Evolutionary conservation across 2,329 filamentous ascomycete genomes (phyloP).

Genomic region (Monosporascus cannonballus): DNA sequence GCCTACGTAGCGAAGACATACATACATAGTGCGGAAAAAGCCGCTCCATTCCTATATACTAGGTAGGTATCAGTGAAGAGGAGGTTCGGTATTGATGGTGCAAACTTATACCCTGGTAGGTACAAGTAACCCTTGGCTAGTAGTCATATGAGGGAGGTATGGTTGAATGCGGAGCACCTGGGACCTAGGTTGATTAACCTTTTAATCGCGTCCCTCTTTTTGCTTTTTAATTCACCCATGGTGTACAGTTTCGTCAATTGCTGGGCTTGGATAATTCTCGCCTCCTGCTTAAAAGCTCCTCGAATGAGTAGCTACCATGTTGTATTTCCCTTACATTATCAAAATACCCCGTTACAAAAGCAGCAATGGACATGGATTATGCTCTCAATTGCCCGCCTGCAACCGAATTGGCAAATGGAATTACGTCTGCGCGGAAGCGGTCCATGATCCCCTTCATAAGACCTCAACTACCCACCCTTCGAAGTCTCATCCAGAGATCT

Average conservation of each 20-base stretch:
- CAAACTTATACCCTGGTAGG: too few species aligned
- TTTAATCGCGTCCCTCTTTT: background rate
- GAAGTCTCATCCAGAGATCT: constrained; percentile 1
- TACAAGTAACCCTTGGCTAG: too few species aligned
- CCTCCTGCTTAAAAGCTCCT: background rate
- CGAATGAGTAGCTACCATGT: background rate
- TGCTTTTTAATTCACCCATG: background rate
- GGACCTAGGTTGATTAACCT: too few species aligned
- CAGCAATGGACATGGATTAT: background rate
- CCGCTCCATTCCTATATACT: too few species aligned
- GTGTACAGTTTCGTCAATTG: background rate
- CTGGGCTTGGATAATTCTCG: background rate
- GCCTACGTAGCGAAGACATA: too few species aligned
- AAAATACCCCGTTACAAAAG: background rate
- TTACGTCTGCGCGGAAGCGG: background rate
- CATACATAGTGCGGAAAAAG: too few species aligned
- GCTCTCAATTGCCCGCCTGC: background rate
- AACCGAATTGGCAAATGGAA: background rate
- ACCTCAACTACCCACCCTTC: background rate
- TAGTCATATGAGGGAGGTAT: too few species aligned
- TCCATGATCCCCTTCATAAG: background rate
- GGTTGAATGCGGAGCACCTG: too few species aligned
- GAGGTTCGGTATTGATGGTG: too few species aligned
- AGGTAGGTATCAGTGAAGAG: too few species aligned
- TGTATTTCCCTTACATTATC: background rate